phyloP scores from a whole-genome alignment of 306 rosid genomes.

The Prunus padus region DNA sequence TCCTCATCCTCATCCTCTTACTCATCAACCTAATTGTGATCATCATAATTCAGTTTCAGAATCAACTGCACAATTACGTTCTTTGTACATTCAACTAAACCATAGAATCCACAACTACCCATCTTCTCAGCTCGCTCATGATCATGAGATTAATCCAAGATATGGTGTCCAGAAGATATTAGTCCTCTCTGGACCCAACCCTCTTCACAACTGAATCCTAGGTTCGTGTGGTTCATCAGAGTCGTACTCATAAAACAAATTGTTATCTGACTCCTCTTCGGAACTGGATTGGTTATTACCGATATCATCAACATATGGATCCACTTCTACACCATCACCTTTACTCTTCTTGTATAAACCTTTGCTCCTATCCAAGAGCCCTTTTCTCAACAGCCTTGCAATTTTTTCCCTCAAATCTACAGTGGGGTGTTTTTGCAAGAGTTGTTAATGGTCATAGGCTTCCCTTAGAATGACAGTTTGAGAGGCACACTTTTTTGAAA shows the following conservation, averaged over 20 bases:
- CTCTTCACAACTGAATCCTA: conserved; percentile 69
- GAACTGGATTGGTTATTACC: conserved; percentile 22
- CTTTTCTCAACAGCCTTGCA: conserved; percentile 46
- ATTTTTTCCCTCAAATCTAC: conserved; percentile 62
- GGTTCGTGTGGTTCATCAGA: conserved; percentile 23
- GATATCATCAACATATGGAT: conserved; percentile 2
- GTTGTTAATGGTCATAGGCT: conserved; percentile 56
- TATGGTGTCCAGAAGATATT: conserved; percentile 73
- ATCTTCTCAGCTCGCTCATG: no score
- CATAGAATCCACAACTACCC: no score
- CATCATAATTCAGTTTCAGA: no score
- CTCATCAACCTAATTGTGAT: no score
- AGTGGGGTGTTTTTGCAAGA: conserved; percentile 58
- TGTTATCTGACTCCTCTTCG: conserved; percentile 29
- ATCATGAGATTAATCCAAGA: conserved; percentile 51
- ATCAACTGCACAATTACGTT: no score
- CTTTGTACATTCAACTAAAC: no score
- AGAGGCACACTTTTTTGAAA: conserved; percentile 68
- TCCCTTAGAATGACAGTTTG: conserved; percentile 81
- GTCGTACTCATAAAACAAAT: conserved; percentile 35
- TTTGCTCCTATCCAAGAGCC: conserved; percentile 62
- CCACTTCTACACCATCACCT: conserved; percentile 25
- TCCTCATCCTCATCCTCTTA: no score
- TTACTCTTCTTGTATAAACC: conserved; percentile 48
- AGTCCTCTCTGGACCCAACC: conserved; percentile 89